Evolutionary conservation across 1,284 basidiomycete genomes (phyloP), one percentile per base, ranked within the genome.

Genomic region (Filobasidium uniguttulatum): DNA sequence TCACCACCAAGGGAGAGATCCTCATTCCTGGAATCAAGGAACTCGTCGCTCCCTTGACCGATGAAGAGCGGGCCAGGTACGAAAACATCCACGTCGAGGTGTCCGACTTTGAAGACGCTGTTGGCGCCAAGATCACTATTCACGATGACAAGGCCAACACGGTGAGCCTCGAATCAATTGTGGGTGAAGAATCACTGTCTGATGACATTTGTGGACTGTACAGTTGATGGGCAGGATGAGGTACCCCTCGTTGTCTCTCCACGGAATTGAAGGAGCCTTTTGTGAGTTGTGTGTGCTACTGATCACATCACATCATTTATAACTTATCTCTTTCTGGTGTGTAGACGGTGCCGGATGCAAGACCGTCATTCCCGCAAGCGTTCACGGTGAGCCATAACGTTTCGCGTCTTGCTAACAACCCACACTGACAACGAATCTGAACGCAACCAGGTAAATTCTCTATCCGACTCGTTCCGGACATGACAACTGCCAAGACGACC

Each of bases 181-280:
- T 17, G 25, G 43, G 28, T n/a, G 9, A 19, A 17, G 33, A 8
- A 29, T 28, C 37, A 15, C 12, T 3, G n/a, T 30, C 22, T 5
- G 12, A 4, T 34, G 5, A 14, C 3, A 4, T 4, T 3, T 34
- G 15, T 14, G 33, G 4, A 5, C 9, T 34, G 33, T 26, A 22
- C 9, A 43, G 40, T 72, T 94, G 44, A 94, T 93, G 88, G 85
- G 81, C 30, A 80, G 87, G 58, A 88, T 88, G 85, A 77, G 29
- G 2, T 78, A 81, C 68, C 88, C 90, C 1, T 85, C 82, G 55
- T 76, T 98, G 53, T 93, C 88, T 3, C 72, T 98, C 15, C 93
- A 98, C 69, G 94, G 93, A 23, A 93, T 98, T 62, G 89, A 97
- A 69, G 93, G 94, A 50, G 94, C 91, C 4, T 97, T 97, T 75